Percentiles rank a stretch among this genome's conserved stretches.
phyloP scores from a whole-genome alignment of 495 filamentous ascomycete genomes.

The Recurvomyces mirabilis region DNA sequence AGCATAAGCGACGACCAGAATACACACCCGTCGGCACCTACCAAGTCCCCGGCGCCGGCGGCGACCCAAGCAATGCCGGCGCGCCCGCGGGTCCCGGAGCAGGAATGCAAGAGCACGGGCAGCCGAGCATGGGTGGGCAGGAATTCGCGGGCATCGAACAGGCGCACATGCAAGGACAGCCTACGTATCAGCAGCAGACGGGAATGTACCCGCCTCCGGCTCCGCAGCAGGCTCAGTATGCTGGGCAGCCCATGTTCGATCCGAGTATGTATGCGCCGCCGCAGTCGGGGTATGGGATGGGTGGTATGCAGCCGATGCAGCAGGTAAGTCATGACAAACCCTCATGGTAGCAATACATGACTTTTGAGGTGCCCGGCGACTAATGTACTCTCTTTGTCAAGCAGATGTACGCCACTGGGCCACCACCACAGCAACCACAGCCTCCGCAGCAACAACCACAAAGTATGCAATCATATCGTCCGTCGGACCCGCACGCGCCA shows the following conservation, averaged over 20 bases:
- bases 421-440: no score
- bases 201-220: slow-evolving; percentile 71
- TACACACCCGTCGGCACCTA: slow-evolving; percentile 36
- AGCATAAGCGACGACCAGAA: slow-evolving; percentile 64
- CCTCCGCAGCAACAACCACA: no score
- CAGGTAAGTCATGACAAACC: no score
- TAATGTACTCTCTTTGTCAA: no score
- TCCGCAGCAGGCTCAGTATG: slow-evolving; percentile 36
- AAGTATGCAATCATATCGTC: no score
- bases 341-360: no score
- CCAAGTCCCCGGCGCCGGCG: slow-evolving; percentile 16
- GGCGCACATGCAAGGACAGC: slow-evolving; percentile 13
- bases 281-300: slow-evolving; percentile 11
- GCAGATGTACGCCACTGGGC: no score
- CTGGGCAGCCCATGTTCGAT: slow-evolving; percentile 53
- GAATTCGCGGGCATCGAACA: slow-evolving; percentile 32
- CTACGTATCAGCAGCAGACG: slow-evolving; percentile 64
- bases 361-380: no score
- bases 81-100: slow-evolving; percentile 19
- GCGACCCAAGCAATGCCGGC: slow-evolving; percentile 7
- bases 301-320: slow-evolving; percentile 48
- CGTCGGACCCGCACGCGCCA: no score
- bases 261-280: slow-evolving; percentile 61
- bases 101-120: slow-evolving; percentile 45
- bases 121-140: slow-evolving; percentile 52